These are phyloP conservation scores for Phytophthora constricta DNA, from an alignment of 352 stramenopile genomes.

Conservation along the genomic window DNA sequence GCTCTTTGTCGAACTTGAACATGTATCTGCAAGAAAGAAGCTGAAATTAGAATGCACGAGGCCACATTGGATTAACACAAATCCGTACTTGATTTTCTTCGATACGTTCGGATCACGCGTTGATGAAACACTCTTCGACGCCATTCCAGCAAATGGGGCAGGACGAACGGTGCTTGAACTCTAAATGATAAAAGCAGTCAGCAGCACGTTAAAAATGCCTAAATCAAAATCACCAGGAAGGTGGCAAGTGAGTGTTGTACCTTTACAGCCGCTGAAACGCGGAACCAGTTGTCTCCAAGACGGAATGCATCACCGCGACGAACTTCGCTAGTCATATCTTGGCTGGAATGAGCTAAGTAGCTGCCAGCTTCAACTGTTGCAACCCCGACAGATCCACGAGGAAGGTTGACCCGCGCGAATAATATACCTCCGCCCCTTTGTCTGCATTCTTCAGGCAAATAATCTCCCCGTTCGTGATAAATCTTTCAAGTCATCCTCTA, in stretches of 20 bases:
- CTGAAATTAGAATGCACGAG: not conserved
- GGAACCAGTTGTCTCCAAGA: conserved; percentile 84
- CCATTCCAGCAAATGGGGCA: conserved; percentile 70
- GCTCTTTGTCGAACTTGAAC: conserved; percentile 87
- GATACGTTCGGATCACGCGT: conserved; percentile 80
- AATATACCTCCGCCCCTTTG: conserved; percentile 81
- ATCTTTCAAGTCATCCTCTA: conserved; percentile 83
- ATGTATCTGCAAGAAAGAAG: conserved; percentile 53
- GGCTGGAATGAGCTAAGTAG: conserved; percentile 66
- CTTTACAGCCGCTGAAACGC: conserved; percentile 80
- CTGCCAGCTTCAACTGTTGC: conserved; percentile 77
- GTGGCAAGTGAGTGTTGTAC: conserved; percentile 31
- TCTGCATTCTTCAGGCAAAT: conserved; percentile 89
- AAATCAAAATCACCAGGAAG: not conserved
- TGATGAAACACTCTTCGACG: conserved; percentile 81
- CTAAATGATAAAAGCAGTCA: conserved; percentile 12
- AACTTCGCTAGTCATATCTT: conserved; percentile 75
- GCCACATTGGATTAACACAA: too few relatives aligned
- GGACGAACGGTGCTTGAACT: conserved; percentile 72
- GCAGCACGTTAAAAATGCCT: not conserved
- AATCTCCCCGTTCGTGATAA: conserved; percentile 73
- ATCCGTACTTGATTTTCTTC: conserved; percentile 75
- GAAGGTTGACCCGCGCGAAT: conserved; percentile 67
- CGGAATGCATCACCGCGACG: conserved; percentile 77
- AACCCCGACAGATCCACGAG: conserved; percentile 79